These are phyloP conservation scores for Claviceps lovelessii DNA, from an alignment of 2,329 filamentous ascomycete genomes.

Conservation along the genomic window DNA sequence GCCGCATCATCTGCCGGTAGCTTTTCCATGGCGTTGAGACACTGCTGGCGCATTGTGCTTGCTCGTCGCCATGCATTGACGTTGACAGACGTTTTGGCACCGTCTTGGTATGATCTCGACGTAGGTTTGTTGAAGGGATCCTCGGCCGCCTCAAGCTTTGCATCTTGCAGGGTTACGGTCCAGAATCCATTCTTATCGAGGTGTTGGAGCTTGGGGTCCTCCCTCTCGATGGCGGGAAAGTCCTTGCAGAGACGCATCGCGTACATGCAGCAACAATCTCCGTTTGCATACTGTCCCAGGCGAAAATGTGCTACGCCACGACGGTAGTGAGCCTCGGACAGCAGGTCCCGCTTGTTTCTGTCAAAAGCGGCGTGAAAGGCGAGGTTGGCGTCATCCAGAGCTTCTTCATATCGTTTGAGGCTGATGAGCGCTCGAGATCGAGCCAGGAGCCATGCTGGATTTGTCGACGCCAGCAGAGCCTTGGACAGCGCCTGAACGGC, in stretches of 20 bases:
- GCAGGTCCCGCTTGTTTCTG: constrained; percentile 59
- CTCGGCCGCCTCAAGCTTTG: constrained; percentile 13
- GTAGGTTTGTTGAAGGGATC: constrained; percentile 11
- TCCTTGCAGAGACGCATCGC: constrained; percentile 27
- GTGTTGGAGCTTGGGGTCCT: constrained; percentile 15
- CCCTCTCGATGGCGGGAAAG: constrained; percentile 16
- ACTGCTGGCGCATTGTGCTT: constrained; percentile 31
- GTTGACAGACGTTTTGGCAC: not conserved
- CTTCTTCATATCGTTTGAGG: constrained; percentile 42
- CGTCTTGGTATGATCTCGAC: too few species aligned
- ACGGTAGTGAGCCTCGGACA: constrained; percentile 70
- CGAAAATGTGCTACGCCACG: constrained; percentile 61
- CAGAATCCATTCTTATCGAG: constrained; percentile 36
- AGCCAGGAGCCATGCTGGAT: constrained; percentile 66
- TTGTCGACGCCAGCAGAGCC: constrained; percentile 51
- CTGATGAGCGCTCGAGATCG: constrained; percentile 68
- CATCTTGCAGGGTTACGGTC: constrained; percentile 21
- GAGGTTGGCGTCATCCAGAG: constrained; percentile 55
- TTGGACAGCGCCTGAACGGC: constrained; percentile 55
- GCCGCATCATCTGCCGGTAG: constrained; percentile 30
- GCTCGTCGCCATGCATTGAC: constrained; percentile 24
- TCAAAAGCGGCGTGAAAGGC: constrained; percentile 47
- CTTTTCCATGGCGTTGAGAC: constrained; percentile 29
- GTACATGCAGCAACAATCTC: constrained; percentile 54
- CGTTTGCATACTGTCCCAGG: constrained; percentile 58